A percentile compares a stretch with the other conserved stretches of the same genome.
Evolutionary conservation across 163 green algal species (phyloP).

Genomic region (Prototheca wickerhamii): DNA sequence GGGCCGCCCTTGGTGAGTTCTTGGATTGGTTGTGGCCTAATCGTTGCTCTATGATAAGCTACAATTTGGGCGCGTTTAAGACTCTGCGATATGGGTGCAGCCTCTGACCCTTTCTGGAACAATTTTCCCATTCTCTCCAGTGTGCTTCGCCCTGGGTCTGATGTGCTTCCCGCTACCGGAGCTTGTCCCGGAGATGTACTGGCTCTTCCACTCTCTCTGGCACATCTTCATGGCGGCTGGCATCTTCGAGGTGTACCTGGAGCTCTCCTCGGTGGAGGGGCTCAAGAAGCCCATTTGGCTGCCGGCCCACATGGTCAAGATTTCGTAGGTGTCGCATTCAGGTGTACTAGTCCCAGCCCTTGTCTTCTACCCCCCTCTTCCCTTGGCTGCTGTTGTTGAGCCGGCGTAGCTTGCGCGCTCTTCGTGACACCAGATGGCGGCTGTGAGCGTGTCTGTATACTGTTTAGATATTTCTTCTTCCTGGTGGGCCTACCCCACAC

Average conservation of each 20-base stretch:
- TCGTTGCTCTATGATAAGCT: neutral
- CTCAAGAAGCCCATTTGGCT: neutral
- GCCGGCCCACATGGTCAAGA: neutral
- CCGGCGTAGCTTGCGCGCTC: no score
- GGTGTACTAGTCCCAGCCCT: neutral
- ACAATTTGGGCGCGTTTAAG: neutral
- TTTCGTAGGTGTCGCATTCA: neutral
- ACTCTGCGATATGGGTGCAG: neutral
- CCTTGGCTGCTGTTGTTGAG: no score
- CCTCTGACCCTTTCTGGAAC: neutral
- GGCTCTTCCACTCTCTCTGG: slow-evolving; percentile 41
- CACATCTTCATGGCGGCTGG: slow-evolving; percentile 27
- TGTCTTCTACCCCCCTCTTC: neutral
- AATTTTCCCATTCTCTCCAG: neutral
- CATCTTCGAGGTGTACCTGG: slow-evolving; percentile 9
- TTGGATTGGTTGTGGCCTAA: neutral
- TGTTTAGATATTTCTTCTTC: no score
- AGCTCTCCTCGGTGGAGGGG: neutral
- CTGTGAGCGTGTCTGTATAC: no score
- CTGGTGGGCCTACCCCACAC: no score
- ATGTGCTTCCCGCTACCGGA: slow-evolving; percentile 25
- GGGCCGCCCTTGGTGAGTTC: slow-evolving; percentile 4
- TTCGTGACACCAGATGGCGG: no score
- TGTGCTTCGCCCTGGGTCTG: slow-evolving; percentile 23
- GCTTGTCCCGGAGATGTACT: slow-evolving; percentile 28